Evolutionary conservation across 2,329 filamentous ascomycete species (phyloP), one percentile per base, ranked within the genome.

Genomic region (Xylariales sp.): DNA sequence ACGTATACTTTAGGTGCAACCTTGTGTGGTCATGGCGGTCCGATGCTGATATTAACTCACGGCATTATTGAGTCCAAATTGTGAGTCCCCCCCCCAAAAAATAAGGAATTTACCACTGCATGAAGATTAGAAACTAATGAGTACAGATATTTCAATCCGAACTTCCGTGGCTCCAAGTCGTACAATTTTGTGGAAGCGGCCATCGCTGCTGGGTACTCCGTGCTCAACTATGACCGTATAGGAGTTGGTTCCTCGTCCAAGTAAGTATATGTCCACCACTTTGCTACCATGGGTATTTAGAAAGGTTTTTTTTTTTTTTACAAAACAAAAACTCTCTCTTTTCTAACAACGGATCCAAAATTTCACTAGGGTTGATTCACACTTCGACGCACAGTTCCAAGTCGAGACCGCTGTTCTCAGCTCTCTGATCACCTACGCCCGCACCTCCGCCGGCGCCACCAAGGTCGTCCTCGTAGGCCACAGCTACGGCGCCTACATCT

Each of bases 201-300:
- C 10, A 24, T 56, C 2, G 40, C 38, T 6, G 53, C 54, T 5
- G 55, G 55, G 1, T 57, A 57, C 21, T 55, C 49, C 2, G 50
- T 57, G 11, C 45, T 57, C n/a, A 57, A 45, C 32, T 57, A 57
- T 15, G 52, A 57, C 32, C 51, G 55, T 11, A 57, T 58, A n/a
- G 55, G 55, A 13, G 54, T 58, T 4, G 49, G 54, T 5, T 56
- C 53, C 4, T 58, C 55, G 17, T 54, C 55, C n/a, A 57, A 50
- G 54, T 56, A 34, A 27, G 47, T 30, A 23, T n/a, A 12, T 29
- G 4, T 5, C 8, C 14, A 17, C 17, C 5, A 8, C 3, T 6
- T 31, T 4, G 19, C 12, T 19, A 34, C 24, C 13, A 14, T 15
- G n/a, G 24, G n/a, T 27, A n/a, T 27, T 27, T 27, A 11, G 24